A percentile compares a stretch with the other conserved stretches of the same genome.
Evolutionary conservation across 129 eudicot genomes (phyloP).

Genomic region (Helichrysum umbraculigerum): DNA sequence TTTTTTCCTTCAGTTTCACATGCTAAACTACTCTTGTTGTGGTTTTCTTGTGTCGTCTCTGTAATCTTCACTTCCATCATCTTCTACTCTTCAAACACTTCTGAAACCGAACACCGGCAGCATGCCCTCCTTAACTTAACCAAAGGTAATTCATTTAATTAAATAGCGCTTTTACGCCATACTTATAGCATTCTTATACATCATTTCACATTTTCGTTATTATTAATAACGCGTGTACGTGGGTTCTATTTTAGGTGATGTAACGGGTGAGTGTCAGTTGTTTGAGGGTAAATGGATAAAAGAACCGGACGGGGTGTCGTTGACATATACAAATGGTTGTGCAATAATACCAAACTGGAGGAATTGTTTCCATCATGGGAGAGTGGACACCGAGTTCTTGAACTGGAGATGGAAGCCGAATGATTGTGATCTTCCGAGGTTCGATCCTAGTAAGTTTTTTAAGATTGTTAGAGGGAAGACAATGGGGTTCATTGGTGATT

Average conservation of each 20-base stretch:
- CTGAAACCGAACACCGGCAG: background rate
- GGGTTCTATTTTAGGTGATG: background rate
- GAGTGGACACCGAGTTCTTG: constrained; percentile 40
- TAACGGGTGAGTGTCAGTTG: constrained; percentile 25
- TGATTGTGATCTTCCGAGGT: constrained; percentile 54
- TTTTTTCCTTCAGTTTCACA: background rate
- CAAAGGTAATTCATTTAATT: too few species aligned
- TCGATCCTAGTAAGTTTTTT: constrained; percentile 56
- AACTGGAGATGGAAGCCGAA: constrained; percentile 83
- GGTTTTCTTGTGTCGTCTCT: background rate
- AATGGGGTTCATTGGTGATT: constrained; percentile 77
- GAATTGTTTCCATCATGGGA: background rate
- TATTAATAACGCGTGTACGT: background rate
- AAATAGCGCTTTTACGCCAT: background rate
- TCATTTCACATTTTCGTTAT: background rate
- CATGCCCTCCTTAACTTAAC: background rate
- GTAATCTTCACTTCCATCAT: background rate
- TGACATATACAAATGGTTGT: constrained; percentile 48
- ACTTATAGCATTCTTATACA: background rate
- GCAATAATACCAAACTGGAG: constrained; percentile 37
- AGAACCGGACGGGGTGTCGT: constrained; percentile 2
- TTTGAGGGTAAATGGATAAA: constrained; percentile 6
- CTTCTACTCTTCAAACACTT: background rate
- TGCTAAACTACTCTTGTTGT: background rate
- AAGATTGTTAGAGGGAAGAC: constrained; percentile 54